phyloP scores from a whole-genome alignment of 805 yeast species.

The Cyberlindnera americana region DNA sequence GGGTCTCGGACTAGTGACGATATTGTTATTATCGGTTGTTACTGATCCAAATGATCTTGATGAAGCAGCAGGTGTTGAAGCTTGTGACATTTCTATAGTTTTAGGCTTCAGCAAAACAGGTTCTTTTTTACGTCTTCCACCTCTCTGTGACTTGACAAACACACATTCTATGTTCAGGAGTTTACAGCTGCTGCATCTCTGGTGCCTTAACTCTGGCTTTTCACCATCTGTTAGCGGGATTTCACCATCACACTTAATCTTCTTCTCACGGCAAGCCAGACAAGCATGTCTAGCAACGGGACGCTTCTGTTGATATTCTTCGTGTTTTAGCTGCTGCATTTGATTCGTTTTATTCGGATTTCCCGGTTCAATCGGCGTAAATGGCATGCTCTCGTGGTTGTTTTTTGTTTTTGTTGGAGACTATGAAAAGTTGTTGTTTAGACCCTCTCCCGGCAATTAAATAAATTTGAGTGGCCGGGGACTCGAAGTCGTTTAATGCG shows the following conservation, averaged over 20 bases:
- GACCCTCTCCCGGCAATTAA: too few species aligned
- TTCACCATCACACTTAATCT: slow-evolving; percentile 66
- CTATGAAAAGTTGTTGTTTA: too few species aligned
- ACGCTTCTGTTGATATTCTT: slow-evolving; percentile 28
- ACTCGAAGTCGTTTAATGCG: too few species aligned
- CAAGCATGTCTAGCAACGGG: slow-evolving; percentile 62
- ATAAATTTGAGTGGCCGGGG: too few species aligned
- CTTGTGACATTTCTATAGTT: background rate
- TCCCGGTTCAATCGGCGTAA: background rate
- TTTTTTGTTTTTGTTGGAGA: too few species aligned
- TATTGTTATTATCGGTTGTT: background rate
- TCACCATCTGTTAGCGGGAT: slow-evolving; percentile 28
- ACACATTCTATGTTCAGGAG: slow-evolving; percentile 45
- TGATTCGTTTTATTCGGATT: too few species aligned
- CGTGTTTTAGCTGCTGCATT: background rate
- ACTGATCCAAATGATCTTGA: background rate
- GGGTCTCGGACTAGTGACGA: slow-evolving; percentile 4
- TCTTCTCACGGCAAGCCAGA: slow-evolving; percentile 59
- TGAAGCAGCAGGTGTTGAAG: slow-evolving; percentile 2
- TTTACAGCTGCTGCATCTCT: slow-evolving; percentile 48
- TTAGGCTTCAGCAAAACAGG: background rate
- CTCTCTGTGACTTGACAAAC: slow-evolving; percentile 53
- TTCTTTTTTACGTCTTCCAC: slow-evolving; percentile 44
- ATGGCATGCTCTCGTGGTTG: too few species aligned
- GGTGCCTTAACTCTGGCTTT: slow-evolving; percentile 25